phyloP scores from a whole-genome alignment of 164 flowering plant genomes.

The Paratinospora sagittata region DNA sequence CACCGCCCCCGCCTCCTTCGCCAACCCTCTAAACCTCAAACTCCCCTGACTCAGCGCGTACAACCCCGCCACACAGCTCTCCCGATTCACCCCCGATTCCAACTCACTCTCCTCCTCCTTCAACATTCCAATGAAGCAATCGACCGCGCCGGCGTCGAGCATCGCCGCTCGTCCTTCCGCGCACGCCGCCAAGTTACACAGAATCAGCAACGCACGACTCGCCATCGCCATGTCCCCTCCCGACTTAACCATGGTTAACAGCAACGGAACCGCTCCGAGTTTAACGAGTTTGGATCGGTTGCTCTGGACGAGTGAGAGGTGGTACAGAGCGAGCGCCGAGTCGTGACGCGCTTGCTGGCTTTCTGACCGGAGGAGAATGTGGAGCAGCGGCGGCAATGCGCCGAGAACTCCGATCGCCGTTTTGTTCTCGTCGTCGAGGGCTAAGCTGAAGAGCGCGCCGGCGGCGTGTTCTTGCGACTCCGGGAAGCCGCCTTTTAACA shows the following conservation, averaged over 20 bases:
- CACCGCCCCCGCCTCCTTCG: slow-evolving; percentile 66
- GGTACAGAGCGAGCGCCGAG: slow-evolving; percentile 82
- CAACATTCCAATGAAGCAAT: slow-evolving; percentile 47
- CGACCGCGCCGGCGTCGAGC: slow-evolving; percentile 79
- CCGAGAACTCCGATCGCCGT: slow-evolving; percentile 93
- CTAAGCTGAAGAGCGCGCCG: slow-evolving; percentile 83
- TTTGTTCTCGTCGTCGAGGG: slow-evolving; percentile 79
- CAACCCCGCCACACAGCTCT: slow-evolving; percentile 71
- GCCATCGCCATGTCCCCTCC: slow-evolving; percentile 35
- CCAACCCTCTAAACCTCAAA: slow-evolving; percentile 73
- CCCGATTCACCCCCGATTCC: slow-evolving; percentile 46
- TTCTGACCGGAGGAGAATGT: slow-evolving; percentile 51
- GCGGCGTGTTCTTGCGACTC: slow-evolving; percentile 93
- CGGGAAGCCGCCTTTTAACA: slow-evolving; percentile 47
- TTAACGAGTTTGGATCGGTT: slow-evolving; percentile 72
- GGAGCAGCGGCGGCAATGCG: slow-evolving; percentile 69
- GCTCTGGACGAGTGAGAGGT: slow-evolving; percentile 57
- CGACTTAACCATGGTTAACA: slow-evolving; percentile 39
- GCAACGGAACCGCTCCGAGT: slow-evolving; percentile 50
- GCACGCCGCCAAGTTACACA: slow-evolving; percentile 69
- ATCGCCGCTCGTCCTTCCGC: slow-evolving; percentile 71
- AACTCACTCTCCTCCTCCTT: slow-evolving; percentile 23
- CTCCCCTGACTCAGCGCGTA: slow-evolving; percentile 68
- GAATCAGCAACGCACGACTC: slow-evolving; percentile 46
- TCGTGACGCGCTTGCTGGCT: slow-evolving; percentile 69